Evolutionary conservation across 2,329 filamentous ascomycete genomes (phyloP).

Genomic region (Xylaria multiplex): DNA sequence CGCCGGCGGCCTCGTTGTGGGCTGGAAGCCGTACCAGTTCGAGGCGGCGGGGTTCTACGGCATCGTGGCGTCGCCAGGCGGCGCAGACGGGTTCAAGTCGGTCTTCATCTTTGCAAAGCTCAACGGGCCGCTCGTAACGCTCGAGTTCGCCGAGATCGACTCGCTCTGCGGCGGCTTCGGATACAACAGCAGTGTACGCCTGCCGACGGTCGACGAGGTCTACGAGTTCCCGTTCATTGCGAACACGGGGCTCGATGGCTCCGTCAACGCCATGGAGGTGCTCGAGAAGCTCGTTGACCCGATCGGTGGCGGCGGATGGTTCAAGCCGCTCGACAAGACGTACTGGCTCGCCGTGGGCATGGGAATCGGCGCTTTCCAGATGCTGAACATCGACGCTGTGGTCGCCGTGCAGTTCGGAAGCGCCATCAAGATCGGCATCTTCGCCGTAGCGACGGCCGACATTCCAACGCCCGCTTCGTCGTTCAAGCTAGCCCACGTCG

Average conservation of each 20-base stretch:
- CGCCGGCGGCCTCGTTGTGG: slow-evolving; percentile 51
- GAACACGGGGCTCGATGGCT: background rate
- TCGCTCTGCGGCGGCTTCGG: slow-evolving; percentile 14
- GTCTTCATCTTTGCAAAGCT: slow-evolving; percentile 22
- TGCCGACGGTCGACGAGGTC: slow-evolving; percentile 14
- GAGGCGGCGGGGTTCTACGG: slow-evolving; percentile 55
- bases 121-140: slow-evolving; percentile 15
- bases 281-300: slow-evolving; percentile 38
- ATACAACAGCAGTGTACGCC: slow-evolving; percentile 13
- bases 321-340: slow-evolving; percentile 44
- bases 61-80: slow-evolving; percentile 16
- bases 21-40: slow-evolving; percentile 51
- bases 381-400: slow-evolving; percentile 52
- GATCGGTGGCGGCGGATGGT: slow-evolving; percentile 46
- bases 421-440: slow-evolving; percentile 50
- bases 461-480: slow-evolving; percentile 41
- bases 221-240: slow-evolving; percentile 18
- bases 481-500: slow-evolving; percentile 49
- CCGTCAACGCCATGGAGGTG: slow-evolving; percentile 12
- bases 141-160: slow-evolving; percentile 20
- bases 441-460: slow-evolving; percentile 47
- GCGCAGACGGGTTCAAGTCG: slow-evolving; percentile 39
- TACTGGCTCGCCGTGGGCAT: slow-evolving; percentile 55
- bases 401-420: slow-evolving; percentile 49
- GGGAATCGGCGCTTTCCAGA: slow-evolving; percentile 52